A percentile compares a stretch with the other conserved stretches of the same genome.
phyloP scores from a whole-genome alignment of 176 grass and related monocot genomes.

The Chloris gayana region DNA sequence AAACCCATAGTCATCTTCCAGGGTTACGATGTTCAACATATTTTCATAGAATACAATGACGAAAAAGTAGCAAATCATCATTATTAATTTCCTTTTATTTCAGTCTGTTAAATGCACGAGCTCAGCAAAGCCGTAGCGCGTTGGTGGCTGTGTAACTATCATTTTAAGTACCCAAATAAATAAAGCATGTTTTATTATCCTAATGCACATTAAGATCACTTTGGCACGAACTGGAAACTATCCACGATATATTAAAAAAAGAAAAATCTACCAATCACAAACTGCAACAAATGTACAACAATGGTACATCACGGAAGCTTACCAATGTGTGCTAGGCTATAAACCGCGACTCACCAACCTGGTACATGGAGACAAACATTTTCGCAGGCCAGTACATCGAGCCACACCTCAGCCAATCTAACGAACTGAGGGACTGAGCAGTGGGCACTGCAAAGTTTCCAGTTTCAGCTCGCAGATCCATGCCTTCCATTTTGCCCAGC shows the following conservation, averaged over 20 bases:
- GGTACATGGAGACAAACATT: slow-evolving; percentile 36
- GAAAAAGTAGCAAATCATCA: neutral
- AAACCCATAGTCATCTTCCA: neutral
- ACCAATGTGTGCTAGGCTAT: slow-evolving; percentile 14
- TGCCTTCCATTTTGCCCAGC: slow-evolving; percentile 39
- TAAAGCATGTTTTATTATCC: neutral
- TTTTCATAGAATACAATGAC: neutral
- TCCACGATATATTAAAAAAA: neutral
- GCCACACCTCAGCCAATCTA: slow-evolving; percentile 30
- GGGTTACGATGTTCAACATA: neutral
- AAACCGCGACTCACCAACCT: slow-evolving; percentile 26
- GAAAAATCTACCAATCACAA: slow-evolving; percentile 6
- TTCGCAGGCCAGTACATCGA: slow-evolving; percentile 37
- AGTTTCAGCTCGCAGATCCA: slow-evolving; percentile 56
- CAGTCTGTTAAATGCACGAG: neutral
- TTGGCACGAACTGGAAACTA: neutral
- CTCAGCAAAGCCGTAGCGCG: neutral
- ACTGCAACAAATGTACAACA: slow-evolving; percentile 4
- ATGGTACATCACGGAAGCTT: slow-evolving; percentile 17
- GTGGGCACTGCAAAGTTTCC: slow-evolving; percentile 39
- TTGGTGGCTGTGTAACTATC: neutral
- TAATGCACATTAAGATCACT: slow-evolving; percentile 1
- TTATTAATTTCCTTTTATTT: neutral
- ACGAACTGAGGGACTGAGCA: neutral
- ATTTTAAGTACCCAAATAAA: neutral